phyloP scores from a whole-genome alignment of 495 filamentous ascomycete species.

The Aspergillus heteromorphus region DNA sequence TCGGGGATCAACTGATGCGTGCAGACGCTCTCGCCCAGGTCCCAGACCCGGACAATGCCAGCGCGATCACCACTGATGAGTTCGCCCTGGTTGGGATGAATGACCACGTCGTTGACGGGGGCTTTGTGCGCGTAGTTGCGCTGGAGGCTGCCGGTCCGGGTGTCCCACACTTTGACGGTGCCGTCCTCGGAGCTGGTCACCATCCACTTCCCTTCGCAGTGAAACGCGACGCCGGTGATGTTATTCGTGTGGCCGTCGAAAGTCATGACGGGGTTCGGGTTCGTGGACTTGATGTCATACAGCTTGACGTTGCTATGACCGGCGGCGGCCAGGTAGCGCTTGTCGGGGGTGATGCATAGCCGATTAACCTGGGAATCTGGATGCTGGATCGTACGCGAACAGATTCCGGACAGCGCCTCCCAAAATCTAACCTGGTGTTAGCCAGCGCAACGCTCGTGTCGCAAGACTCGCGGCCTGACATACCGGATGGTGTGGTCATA shows the following conservation, averaged over 20 bases:
- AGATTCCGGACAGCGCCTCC: slow-evolving; percentile 97
- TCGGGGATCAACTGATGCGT: slow-evolving; percentile 95
- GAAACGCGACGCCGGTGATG: slow-evolving; percentile 93
- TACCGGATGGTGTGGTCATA: slow-evolving; percentile 99
- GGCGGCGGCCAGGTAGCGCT: slow-evolving; percentile 89
- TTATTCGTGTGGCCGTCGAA: slow-evolving; percentile 96
- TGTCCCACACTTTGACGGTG: slow-evolving; percentile 99
- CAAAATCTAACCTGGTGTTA: slow-evolving; percentile 63
- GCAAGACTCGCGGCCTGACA: slow-evolving; percentile 15
- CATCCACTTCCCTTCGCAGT: slow-evolving; percentile 99
- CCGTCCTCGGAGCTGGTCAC: slow-evolving; percentile 97
- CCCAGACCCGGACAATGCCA: slow-evolving; percentile 93
- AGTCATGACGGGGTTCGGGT: slow-evolving; percentile 82
- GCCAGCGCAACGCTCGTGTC: not conserved
- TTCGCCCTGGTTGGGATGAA: slow-evolving; percentile 97
- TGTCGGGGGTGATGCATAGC: slow-evolving; percentile 96
- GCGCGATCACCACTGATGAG: slow-evolving; percentile 92
- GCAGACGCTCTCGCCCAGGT: slow-evolving; percentile 93
- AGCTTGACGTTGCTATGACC: slow-evolving; percentile 94
- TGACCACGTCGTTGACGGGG: slow-evolving; percentile 88
- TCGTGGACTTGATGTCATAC: slow-evolving; percentile 95
- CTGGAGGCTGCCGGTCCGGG: slow-evolving; percentile 78
- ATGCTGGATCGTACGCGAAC: slow-evolving; percentile 95
- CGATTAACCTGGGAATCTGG: slow-evolving; percentile 97
- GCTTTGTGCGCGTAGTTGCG: slow-evolving; percentile 85